A percentile compares a stretch with the other conserved stretches of the same genome.
Evolutionary conservation across 768 basidiomycete genomes (phyloP).

Genomic region (Psilocybe tampanensis): DNA sequence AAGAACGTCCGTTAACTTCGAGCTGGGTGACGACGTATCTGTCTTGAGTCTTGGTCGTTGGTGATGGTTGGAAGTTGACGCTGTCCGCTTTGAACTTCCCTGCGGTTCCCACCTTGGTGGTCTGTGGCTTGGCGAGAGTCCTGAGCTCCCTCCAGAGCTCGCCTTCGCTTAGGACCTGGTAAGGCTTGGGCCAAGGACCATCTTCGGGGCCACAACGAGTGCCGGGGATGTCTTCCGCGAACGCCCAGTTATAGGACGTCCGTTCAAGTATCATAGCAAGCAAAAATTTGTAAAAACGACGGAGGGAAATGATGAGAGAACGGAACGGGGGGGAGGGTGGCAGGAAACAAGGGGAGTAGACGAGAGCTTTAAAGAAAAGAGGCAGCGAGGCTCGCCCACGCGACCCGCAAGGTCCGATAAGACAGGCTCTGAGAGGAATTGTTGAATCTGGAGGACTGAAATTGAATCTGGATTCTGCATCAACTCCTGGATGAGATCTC

Average conservation of each 20-base stretch:
- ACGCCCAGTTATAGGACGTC: conserved; percentile 44
- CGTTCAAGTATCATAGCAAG: conserved; percentile 41
- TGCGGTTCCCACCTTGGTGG: conserved; percentile 33
- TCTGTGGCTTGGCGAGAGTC: conserved; percentile 54
- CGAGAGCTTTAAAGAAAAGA: conserved; percentile 17
- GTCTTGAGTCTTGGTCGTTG: conserved; percentile 58
- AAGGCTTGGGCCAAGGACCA: conserved; percentile 65
- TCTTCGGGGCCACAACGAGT: conserved; percentile 65
- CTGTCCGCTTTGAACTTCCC: conserved; percentile 48
- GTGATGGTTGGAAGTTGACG: conserved; percentile 70
- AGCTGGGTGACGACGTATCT: conserved; percentile 62
- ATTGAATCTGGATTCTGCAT: conserved; percentile 15
- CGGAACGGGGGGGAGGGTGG: conserved; percentile 4
- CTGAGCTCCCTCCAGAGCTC: conserved; percentile 57
- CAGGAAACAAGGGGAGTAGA: conserved; percentile 10
- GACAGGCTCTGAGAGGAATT: conserved; percentile 16
- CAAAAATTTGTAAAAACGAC: conserved; percentile 20
- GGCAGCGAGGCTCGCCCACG: conserved; percentile 22
- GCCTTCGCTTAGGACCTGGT: conserved; percentile 49
- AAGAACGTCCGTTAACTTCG: conserved; percentile 54
- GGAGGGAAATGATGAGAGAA: conserved; percentile 16
- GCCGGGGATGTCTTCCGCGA: conserved; percentile 63
- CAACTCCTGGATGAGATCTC: conserved; percentile 14
- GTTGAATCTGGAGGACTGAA: conserved; percentile 5
- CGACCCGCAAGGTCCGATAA: conserved; percentile 28